phyloP scores from a whole-genome alignment of 495 filamentous ascomycete genomes.

The Aspergillus nidulans region DNA sequence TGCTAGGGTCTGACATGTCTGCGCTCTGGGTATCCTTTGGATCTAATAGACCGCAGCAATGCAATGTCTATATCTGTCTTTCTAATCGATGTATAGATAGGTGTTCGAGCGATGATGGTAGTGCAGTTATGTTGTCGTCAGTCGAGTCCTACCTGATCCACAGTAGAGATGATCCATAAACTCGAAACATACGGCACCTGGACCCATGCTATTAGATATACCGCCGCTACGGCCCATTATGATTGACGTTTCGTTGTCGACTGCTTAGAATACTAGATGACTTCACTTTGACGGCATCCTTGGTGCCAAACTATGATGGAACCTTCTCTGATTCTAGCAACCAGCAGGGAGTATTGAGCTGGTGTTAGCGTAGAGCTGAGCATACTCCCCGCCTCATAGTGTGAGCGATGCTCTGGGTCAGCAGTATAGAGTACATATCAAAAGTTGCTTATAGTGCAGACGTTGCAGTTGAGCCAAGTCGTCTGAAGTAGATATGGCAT shows the following conservation, averaged over 20 bases:
- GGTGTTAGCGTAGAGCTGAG: background rate
- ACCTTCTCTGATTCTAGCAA: background rate
- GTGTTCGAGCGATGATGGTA: background rate
- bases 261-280: slow-evolving; percentile 19
- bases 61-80: too few relatives aligned
- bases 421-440: too few relatives aligned
- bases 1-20: slow-evolving; percentile 49
- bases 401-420: background rate
- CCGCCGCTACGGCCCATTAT: background rate
- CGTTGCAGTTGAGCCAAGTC: too few relatives aligned
- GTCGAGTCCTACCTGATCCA: background rate
- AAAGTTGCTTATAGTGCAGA: too few relatives aligned
- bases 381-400: background rate
- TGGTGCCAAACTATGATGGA: background rate
- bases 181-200: too few relatives aligned
- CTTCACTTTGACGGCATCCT: slow-evolving; percentile 29
- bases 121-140: background rate
- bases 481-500: background rate
- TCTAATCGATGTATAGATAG: background rate
- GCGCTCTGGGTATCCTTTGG: background rate
- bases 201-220: too few relatives aligned
- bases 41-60: too few relatives aligned
- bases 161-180: background rate
- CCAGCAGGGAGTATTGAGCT: background rate
- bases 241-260: background rate